Conservation (phyloP, 2,329 filamentous ascomycete species). For the Sclerotinia minor region DNA sequence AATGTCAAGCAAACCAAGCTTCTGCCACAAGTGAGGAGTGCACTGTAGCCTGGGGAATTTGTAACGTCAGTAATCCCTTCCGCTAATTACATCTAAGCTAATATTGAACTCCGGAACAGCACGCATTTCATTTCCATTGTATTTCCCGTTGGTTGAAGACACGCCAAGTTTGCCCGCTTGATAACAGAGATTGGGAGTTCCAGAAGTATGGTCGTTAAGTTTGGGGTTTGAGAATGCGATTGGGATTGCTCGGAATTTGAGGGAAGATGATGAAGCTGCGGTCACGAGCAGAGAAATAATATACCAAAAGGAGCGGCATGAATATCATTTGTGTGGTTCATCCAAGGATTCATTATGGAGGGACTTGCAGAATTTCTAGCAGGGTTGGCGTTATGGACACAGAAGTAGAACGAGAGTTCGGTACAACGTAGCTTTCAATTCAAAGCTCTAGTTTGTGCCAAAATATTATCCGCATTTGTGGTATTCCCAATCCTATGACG, state of each 20-base stretch:
- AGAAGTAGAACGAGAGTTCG: slow-evolving; percentile 19
- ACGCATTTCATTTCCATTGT: slow-evolving; percentile 99
- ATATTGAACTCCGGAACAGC: slow-evolving; percentile 53
- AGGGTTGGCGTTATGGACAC: slow-evolving; percentile 23
- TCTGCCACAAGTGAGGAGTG: slow-evolving; percentile 97
- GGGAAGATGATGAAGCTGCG: slow-evolving; percentile 11
- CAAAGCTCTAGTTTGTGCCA: slow-evolving; percentile 17
- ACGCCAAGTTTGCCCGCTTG: slow-evolving; percentile 94
- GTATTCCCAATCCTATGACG: slow-evolving; percentile 25
- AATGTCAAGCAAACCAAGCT: slow-evolving; percentile 98
- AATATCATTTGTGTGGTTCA: slow-evolving; percentile 15
- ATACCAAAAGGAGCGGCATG: slow-evolving; percentile 20
- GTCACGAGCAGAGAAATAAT: slow-evolving; percentile 17
- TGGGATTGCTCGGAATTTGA: slow-evolving; percentile 1
- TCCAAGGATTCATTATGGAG: slow-evolving; percentile 1
- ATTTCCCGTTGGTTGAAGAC: slow-evolving; percentile 99
- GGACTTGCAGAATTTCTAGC: slow-evolving; percentile 9
- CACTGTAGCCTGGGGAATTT: slow-evolving; percentile 98
- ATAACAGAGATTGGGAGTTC: slow-evolving; percentile 99
- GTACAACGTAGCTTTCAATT: slow-evolving; percentile 17
- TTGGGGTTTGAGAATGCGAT: neutral
- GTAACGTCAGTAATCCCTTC: slow-evolving; percentile 71
- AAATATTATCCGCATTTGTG: slow-evolving; percentile 17
- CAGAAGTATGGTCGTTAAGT: slow-evolving; percentile 85
- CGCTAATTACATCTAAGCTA: slow-evolving; percentile 5